Evolutionary conservation across 208 protist genomes (phyloP), one percentile per base, ranked within the genome.

Genomic region (Acanthamoeba royreba): DNA sequence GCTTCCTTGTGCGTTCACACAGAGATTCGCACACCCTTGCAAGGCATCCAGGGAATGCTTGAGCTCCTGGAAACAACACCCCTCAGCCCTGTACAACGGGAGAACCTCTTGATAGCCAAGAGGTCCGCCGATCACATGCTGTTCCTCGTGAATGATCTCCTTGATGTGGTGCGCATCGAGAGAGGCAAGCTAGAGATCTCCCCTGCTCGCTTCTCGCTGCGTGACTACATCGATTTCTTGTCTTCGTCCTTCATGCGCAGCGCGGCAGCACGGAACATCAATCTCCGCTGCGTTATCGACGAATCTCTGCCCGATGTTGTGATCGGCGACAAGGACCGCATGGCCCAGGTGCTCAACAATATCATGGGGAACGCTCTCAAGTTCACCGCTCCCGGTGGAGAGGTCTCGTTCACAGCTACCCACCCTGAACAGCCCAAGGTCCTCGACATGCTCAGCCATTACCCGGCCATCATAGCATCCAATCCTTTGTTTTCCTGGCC

Each of bases 101-200:
- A 92, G 1, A 61, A 79, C 42, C 55, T 92, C 28, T 33, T 22
- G 19, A 92, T 55, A 40, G 87, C 61, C 25, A 42, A 77, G 55
- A n/a, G 55, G 3, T 92, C 87, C 17, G 87, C 87, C 38, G 52
- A 79, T 33, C 55, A 55, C 55, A 46, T 92, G 58, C 63, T 92
- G 2, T 42, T 46, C 4, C 81, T 89, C 33, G 35, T 89, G 8
- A 66, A 89, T 49, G 81, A 89, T 49, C 81, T 89, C 35, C 53
- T 89, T 38, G 81, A 89, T 49, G 47, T 89, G 35, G 81, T 89
- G 53, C 81, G 81, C 28, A 89, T 89, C 31, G 81, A 89, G 81
- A 46, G 42, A 40, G 81, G 81, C 81, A 89, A 89, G 47, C 81
- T 89, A 1, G 81, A 58, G 49, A 58, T 89, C 46, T 89, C 47